These are phyloP conservation scores for Arthrobotrys musiformis DNA, from an alignment of 2,329 filamentous ascomycete species.

Conservation along the genomic window DNA sequence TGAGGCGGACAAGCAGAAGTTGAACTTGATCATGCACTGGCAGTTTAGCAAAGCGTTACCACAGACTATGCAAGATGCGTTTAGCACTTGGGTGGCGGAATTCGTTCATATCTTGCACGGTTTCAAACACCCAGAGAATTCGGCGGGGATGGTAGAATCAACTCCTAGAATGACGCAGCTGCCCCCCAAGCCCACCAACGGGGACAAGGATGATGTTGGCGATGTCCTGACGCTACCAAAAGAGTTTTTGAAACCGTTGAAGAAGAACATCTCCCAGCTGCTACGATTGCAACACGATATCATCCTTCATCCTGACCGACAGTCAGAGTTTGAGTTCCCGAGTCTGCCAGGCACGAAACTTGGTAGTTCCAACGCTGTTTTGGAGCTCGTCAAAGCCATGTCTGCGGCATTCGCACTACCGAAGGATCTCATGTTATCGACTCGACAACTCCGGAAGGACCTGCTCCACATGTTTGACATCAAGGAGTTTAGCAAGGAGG, in stretches of 20 bases:
- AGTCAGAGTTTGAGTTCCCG: conserved; percentile 87
- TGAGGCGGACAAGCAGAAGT: conserved; percentile 70
- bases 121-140: conserved; percentile 75
- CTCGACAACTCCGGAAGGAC: conserved; percentile 86
- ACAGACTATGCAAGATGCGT: conserved; percentile 79
- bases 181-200: conserved; percentile 71
- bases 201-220: conserved; percentile 67
- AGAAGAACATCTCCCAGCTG: conserved; percentile 85
- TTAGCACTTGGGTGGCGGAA: conserved; percentile 92
- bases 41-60: conserved; percentile 93
- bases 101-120: conserved; percentile 95
- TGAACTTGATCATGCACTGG: conserved; percentile 98
- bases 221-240: conserved; percentile 77
- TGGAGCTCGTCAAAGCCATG: conserved; percentile 90
- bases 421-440: conserved; percentile 88
- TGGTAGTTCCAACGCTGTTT: conserved; percentile 74
- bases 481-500: conserved; percentile 89
- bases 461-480: conserved; percentile 90
- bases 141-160: conserved; percentile 63
- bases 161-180: conserved; percentile 71
- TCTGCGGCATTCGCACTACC: conserved; percentile 93
- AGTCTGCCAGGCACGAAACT: conserved; percentile 77
- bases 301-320: conserved; percentile 86
- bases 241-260: conserved; percentile 85
- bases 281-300: conserved; percentile 87